Conservation (phyloP, 2,329 filamentous ascomycete species). For the Coniochaeta sp. region DNA sequence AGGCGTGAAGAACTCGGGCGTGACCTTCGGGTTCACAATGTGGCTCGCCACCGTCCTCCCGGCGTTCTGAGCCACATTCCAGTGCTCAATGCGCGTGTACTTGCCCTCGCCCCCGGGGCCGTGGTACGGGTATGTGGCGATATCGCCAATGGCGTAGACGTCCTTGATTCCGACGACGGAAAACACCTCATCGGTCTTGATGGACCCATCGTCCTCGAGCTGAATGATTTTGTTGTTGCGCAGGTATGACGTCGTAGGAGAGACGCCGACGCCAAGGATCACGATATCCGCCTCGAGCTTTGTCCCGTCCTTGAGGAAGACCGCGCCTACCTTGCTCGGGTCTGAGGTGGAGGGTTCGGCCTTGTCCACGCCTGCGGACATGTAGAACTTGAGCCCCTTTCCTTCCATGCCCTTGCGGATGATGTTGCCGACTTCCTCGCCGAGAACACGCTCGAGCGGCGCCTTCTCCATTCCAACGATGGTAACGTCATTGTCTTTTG, state of each 20-base stretch:
- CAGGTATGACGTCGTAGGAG: conserved; percentile 77
- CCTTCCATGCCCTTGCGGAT: conserved; percentile 75
- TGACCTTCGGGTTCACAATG: conserved; percentile 59
- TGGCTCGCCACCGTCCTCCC: conserved; percentile 72
- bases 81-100: conserved; percentile 85
- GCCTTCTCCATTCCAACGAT: conserved; percentile 83
- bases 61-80: conserved; percentile 94
- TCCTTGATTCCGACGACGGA: conserved; percentile 67
- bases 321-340: conserved; percentile 65
- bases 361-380: conserved; percentile 75
- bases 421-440: conserved; percentile 69
- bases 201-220: conserved; percentile 77
- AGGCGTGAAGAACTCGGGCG: conserved; percentile 71
- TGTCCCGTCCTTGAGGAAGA: conserved; percentile 81
- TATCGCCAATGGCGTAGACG: conserved; percentile 91
- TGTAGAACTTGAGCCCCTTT: conserved; percentile 81
- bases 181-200: conserved; percentile 75
- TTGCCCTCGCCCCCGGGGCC: conserved; percentile 75
- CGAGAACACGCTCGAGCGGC: conserved; percentile 81
- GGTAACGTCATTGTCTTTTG: conserved; percentile 73
- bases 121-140: conserved; percentile 89
- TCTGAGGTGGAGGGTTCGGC: conserved; percentile 65
- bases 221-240: conserved; percentile 60
- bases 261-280: conserved; percentile 83
- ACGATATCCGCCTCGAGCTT: conserved; percentile 80